These are phyloP conservation scores for Colletotrichum destructivum DNA, from an alignment of 2,329 filamentous ascomycete species.

Conservation along the genomic window DNA sequence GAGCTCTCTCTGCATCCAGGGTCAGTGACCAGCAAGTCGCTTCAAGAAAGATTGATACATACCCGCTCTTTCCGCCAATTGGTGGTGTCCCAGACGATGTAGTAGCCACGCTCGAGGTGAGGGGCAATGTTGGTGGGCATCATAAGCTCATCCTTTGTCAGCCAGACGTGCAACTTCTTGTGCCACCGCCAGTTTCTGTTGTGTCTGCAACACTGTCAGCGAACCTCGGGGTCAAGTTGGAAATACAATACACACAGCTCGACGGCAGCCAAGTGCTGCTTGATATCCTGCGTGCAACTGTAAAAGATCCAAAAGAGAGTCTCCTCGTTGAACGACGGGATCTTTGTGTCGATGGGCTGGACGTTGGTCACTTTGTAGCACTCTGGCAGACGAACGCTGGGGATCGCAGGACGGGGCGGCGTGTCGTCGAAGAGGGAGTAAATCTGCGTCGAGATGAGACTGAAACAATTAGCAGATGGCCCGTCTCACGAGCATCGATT, in stretches of 20 bases:
- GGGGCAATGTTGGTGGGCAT: constrained; percentile 72
- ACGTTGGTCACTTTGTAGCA: constrained; percentile 79
- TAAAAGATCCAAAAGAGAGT: constrained; percentile 81
- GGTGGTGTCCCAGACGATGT: constrained; percentile 76
- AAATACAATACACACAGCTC: constrained; percentile 68
- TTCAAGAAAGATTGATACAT: constrained; percentile 50
- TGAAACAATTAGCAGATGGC: constrained; percentile 49
- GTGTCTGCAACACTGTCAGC: constrained; percentile 58
- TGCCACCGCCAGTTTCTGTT: constrained; percentile 79
- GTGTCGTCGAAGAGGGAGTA: constrained; percentile 74
- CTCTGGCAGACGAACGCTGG: constrained; percentile 72
- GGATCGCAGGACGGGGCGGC: constrained; percentile 71
- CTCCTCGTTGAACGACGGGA: constrained; percentile 77
- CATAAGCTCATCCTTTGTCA: constrained; percentile 79
- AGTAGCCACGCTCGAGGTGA: constrained; percentile 75
- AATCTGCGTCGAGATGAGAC: constrained; percentile 70
- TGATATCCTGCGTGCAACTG: constrained; percentile 73
- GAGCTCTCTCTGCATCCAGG: constrained; percentile 66
- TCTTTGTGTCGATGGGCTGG: constrained; percentile 75
- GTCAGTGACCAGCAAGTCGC: constrained; percentile 37
- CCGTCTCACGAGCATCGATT: neutral
- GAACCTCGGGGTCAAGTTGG: neutral
- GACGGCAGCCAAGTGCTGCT: constrained; percentile 74
- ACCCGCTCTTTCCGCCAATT: constrained; percentile 76
- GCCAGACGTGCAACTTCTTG: constrained; percentile 76